Evolutionary conservation across 768 basidiomycete genomes (phyloP).

Genomic region (Ramaria sp.): DNA sequence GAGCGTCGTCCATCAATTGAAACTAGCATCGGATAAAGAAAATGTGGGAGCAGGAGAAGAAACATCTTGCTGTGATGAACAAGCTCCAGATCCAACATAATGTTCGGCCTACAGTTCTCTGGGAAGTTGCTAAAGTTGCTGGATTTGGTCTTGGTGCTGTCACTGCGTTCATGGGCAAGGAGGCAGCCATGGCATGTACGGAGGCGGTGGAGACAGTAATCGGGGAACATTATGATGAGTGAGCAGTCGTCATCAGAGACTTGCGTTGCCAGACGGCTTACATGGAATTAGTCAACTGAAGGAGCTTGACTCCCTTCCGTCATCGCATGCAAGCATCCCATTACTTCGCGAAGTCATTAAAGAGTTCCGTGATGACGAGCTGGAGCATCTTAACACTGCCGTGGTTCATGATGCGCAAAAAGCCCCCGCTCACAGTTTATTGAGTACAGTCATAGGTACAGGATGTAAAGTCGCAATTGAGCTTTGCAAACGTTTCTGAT

Average conservation of each 20-base stretch:
- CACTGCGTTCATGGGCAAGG: slow-evolving; percentile 81
- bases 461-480: slow-evolving; percentile 89
- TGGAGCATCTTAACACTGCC: slow-evolving; percentile 88
- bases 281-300: slow-evolving; percentile 58
- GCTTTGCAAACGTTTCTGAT: slow-evolving; percentile 69
- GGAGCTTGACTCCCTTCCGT: slow-evolving; percentile 50
- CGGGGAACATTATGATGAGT: slow-evolving; percentile 98
- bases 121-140: slow-evolving; percentile 75
- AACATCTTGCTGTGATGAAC: slow-evolving; percentile 81
- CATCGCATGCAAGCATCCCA: slow-evolving; percentile 68
- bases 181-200: slow-evolving; percentile 97
- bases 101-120: slow-evolving; percentile 73
- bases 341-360: slow-evolving; percentile 59
- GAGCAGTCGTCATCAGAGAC: slow-evolving; percentile 22
- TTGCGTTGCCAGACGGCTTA: neutral
- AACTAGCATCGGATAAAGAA: slow-evolving; percentile 39
- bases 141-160: slow-evolving; percentile 80
- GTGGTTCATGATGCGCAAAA: slow-evolving; percentile 80
- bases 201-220: slow-evolving; percentile 98
- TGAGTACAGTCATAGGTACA: slow-evolving; percentile 73
- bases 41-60: slow-evolving; percentile 97
- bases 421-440: slow-evolving; percentile 82
- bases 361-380: slow-evolving; percentile 90
- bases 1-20: slow-evolving; percentile 1
- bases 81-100: slow-evolving; percentile 74